Percentiles rank a stretch among this genome's conserved stretches.
These are phyloP conservation scores for Colletotrichum karsti DNA, from an alignment of 2,329 filamentous ascomycete genomes.

Conservation along the genomic window DNA sequence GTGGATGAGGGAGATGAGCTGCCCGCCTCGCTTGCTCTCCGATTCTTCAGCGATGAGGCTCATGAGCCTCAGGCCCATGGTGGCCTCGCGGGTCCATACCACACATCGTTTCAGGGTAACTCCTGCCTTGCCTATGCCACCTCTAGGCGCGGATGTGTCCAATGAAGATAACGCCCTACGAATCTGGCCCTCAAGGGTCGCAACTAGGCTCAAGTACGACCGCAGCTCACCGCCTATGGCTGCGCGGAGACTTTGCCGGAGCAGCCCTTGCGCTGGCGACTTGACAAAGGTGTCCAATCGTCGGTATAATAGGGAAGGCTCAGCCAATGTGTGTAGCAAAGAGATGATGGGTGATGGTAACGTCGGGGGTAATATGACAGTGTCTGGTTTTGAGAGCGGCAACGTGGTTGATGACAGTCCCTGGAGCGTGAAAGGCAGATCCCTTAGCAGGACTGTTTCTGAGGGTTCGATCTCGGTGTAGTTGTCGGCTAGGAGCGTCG, in stretches of 20 bases:
- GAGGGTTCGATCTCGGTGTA: slow-evolving; percentile 66
- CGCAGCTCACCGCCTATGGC: slow-evolving; percentile 86
- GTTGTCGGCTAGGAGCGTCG: slow-evolving; percentile 65
- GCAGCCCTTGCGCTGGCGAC: slow-evolving; percentile 80
- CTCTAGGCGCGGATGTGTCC: slow-evolving; percentile 72
- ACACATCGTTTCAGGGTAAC: slow-evolving; percentile 96
- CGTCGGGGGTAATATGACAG: slow-evolving; percentile 78
- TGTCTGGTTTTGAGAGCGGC: slow-evolving; percentile 74
- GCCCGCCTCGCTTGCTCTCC: slow-evolving; percentile 82
- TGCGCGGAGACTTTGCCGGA: slow-evolving; percentile 90
- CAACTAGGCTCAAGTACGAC: slow-evolving; percentile 89
- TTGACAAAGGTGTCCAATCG: slow-evolving; percentile 84
- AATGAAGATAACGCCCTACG: slow-evolving; percentile 80
- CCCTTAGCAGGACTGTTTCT: slow-evolving; percentile 75
- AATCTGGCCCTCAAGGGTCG: slow-evolving; percentile 92
- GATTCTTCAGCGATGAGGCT: slow-evolving; percentile 94
- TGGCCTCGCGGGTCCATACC: slow-evolving; percentile 96
- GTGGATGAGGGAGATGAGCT: slow-evolving; percentile 93
- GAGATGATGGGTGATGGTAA: slow-evolving; percentile 87
- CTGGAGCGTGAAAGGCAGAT: slow-evolving; percentile 92
- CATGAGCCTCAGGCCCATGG: slow-evolving; percentile 93
- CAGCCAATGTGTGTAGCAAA: slow-evolving; percentile 87
- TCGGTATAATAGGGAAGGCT: slow-evolving; percentile 92
- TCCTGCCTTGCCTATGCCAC: slow-evolving; percentile 82
- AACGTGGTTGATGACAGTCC: slow-evolving; percentile 89